Evolutionary conservation across 2,329 filamentous ascomycete species (phyloP).

Genomic region (Thielaviopsis euricoi): DNA sequence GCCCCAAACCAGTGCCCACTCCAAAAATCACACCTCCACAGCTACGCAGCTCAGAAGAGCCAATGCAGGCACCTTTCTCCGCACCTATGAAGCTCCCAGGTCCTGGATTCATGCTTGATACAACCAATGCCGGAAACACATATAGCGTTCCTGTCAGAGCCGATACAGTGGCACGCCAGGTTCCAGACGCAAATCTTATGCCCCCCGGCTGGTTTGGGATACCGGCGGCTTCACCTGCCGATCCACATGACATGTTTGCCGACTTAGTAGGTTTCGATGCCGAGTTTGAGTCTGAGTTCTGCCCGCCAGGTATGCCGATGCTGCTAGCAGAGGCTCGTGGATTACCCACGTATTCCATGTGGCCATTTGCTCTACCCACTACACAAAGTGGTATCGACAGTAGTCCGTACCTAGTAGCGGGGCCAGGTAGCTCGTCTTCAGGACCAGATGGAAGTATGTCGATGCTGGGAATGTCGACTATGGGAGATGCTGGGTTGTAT

Average conservation of each 20-base stretch:
- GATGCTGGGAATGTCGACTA: neutral
- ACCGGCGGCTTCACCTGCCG: neutral
- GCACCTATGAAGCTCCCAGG: neutral
- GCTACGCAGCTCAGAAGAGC: neutral
- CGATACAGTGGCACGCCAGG: neutral
- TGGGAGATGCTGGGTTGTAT: neutral
- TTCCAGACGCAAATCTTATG: neutral
- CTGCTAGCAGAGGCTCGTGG: slow-evolving; percentile 13
- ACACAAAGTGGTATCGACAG: neutral
- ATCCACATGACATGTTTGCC: neutral
- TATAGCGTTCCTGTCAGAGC: slow-evolving; percentile 1
- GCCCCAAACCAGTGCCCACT: neutral
- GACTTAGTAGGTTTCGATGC: neutral
- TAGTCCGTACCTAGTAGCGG: neutral
- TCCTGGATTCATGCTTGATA: slow-evolving; percentile 1
- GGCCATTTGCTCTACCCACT: slow-evolving; percentile 4
- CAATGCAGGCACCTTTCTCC: neutral
- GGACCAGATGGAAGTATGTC: neutral
- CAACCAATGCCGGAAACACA: slow-evolving; percentile 7
- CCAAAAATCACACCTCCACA: neutral
- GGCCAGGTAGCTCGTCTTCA: neutral
- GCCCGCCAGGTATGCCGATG: slow-evolving; percentile 12
- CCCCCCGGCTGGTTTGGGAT: neutral
- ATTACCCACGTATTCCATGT: slow-evolving; percentile 8
- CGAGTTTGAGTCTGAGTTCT: slow-evolving; percentile 11